These are phyloP conservation scores for Acanthamoeba rhysodes DNA, from an alignment of 208 protist genomes.

Conservation along the genomic window DNA sequence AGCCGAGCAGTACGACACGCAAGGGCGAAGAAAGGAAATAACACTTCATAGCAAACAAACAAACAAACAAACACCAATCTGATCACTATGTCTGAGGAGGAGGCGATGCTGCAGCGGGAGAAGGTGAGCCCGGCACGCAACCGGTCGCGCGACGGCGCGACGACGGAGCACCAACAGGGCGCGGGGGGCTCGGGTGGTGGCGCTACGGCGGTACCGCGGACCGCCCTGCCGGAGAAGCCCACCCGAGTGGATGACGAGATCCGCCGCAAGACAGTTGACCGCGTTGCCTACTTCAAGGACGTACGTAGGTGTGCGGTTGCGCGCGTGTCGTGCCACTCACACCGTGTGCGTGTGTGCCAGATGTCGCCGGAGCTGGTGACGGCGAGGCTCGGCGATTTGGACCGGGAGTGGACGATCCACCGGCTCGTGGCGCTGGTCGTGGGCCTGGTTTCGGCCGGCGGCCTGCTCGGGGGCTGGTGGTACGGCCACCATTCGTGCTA, in stretches of 20 bases:
- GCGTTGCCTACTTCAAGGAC: conserved; percentile 1
- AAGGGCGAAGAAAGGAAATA: too few species aligned
- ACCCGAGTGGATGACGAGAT: conserved; percentile 5
- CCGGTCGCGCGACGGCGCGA: not conserved
- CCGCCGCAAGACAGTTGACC: not conserved
- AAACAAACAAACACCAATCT: too few species aligned
- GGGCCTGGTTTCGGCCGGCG: not conserved
- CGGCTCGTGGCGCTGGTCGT: not conserved
- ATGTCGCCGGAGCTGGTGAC: not conserved
- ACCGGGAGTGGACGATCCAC: not conserved
- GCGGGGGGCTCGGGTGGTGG: too few species aligned
- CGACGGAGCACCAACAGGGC: too few species aligned
- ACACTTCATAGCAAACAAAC: too few species aligned
- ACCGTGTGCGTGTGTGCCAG: not conserved
- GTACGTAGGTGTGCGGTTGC: too few species aligned
- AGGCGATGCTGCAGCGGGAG: not conserved
- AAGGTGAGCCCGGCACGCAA: not conserved
- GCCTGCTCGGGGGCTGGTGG: not conserved
- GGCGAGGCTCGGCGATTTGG: not conserved
- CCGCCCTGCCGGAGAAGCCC: not conserved
- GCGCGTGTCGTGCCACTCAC: not conserved
- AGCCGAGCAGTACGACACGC: too few species aligned
- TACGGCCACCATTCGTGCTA: not conserved
- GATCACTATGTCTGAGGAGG: not conserved
- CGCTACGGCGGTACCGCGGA: too few species aligned